Base-by-base conservation (phyloP, 768 basidiomycete species). In the Leccinellum albellum region DNA sequence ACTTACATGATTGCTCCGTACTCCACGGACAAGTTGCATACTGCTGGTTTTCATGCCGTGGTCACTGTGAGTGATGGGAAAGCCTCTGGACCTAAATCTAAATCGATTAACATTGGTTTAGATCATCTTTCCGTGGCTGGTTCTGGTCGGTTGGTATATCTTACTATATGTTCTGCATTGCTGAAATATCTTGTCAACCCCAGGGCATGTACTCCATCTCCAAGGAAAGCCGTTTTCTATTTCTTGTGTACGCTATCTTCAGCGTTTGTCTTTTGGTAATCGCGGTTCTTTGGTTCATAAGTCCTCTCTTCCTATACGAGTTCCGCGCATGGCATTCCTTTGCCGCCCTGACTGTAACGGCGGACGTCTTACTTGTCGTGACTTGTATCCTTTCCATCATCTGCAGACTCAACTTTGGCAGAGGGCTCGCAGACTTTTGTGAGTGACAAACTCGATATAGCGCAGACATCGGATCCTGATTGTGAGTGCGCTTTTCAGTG, bases 351-450 rank as follows among this genome's bases (percentile, higher is more conserved):
- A 74, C 78, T 10, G 65, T 66, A 9, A 40, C 76, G 5, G 66
- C 80, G 0, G 79, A 77, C 58, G 50, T 76, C 24, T 65, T 82
- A 15, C 66, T 77, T 31, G 63, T 81, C 8, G 59, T 69, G 7
- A 78, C 79, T 4, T 70, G 74, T n/a, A 56, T 72, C 29, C 59
- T 83, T 10, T 81, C 77, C 7, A 46, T 82, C 45, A 47, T 79
- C n/a, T 84, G 82, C 66, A 74, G 81, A 51, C 55, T 77, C 28
- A 78, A 83, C 60, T 85, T 83, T 62, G 82, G 79, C 10, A 79
- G 76, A 62, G 83, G 82, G 2, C 73, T 84, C 10, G 75, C 76
- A 4, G 79, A 83, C 29, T 84, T 78, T 59, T 68, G 83, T 83
- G 66, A 70, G 79, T 64, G 2, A 21, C 14, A 4, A 3, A n/a